These are phyloP conservation scores for Kuraishia ogatae DNA, from an alignment of 805 yeast species.

Conservation along the genomic window DNA sequence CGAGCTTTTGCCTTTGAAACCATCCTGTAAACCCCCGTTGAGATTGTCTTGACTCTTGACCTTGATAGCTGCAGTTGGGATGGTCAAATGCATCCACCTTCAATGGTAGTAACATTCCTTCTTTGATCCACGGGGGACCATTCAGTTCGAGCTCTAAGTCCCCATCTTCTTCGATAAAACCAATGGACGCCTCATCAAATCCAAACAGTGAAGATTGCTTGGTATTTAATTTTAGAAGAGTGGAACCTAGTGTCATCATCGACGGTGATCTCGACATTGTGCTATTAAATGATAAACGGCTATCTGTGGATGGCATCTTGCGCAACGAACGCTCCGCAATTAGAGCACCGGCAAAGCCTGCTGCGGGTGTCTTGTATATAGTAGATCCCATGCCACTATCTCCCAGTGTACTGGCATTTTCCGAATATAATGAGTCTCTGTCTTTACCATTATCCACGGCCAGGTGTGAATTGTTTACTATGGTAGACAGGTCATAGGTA, in stretches of 20 bases:
- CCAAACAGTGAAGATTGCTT: neutral
- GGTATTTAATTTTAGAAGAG: conserved; percentile 6
- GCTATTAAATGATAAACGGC: conserved; percentile 5
- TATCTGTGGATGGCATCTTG: conserved; percentile 11
- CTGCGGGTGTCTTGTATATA: neutral
- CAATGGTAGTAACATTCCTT: conserved; percentile 30
- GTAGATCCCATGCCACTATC: neutral
- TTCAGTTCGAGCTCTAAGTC: conserved; percentile 55
- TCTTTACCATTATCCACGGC: neutral
- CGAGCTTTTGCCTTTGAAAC: neutral
- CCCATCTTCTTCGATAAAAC: conserved; percentile 29
- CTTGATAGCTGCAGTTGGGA: neutral
- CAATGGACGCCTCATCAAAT: conserved; percentile 1
- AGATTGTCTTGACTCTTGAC: neutral
- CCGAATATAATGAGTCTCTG: neutral
- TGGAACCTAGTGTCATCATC: conserved; percentile 5
- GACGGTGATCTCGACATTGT: neutral
- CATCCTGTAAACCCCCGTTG: neutral
- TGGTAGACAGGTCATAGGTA: neutral
- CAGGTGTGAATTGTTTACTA: neutral
- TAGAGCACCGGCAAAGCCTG: conserved; percentile 18
- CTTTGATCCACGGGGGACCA: conserved; percentile 76
- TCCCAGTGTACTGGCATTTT: neutral
- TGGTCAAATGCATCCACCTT: neutral
- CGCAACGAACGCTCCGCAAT: conserved; percentile 14